Percentiles rank a stretch among this genome's conserved stretches.
These are phyloP conservation scores for Salix exigua DNA, from an alignment of 345 rosid genomes.

Conservation along the genomic window DNA sequence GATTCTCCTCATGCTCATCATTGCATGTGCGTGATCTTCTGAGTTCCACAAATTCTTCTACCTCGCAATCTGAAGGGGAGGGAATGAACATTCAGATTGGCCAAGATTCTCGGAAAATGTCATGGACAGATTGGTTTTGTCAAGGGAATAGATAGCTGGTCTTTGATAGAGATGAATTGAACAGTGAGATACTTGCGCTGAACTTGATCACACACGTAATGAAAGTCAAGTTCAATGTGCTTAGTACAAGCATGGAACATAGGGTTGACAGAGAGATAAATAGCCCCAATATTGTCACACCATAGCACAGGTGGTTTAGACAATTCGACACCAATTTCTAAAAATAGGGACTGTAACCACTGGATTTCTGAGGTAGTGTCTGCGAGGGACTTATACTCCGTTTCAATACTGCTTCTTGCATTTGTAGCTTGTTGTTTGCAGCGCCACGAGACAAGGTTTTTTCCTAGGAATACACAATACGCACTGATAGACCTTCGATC, in stretches of 20 bases:
- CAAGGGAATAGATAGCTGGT: no score
- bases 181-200: no score
- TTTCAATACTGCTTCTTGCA: background rate
- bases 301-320: background rate
- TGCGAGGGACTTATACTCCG: background rate
- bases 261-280: background rate
- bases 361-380: background rate
- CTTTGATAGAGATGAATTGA: no score
- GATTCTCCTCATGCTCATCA: no score
- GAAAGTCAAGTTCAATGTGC: background rate
- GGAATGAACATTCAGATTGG: no score
- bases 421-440: background rate
- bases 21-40: no score
- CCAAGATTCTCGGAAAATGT: no score
- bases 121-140: no score
- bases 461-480: background rate
- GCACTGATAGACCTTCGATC: background rate
- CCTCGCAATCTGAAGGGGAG: no score
- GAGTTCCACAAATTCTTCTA: no score
- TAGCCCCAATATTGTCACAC: background rate
- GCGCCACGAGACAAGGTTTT: background rate
- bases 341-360: background rate
- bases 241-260: background rate
- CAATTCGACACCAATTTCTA: no score
- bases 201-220: background rate